Base-by-base conservation (phyloP, 441 rosid genomes). In the Croton setiger region DNA sequence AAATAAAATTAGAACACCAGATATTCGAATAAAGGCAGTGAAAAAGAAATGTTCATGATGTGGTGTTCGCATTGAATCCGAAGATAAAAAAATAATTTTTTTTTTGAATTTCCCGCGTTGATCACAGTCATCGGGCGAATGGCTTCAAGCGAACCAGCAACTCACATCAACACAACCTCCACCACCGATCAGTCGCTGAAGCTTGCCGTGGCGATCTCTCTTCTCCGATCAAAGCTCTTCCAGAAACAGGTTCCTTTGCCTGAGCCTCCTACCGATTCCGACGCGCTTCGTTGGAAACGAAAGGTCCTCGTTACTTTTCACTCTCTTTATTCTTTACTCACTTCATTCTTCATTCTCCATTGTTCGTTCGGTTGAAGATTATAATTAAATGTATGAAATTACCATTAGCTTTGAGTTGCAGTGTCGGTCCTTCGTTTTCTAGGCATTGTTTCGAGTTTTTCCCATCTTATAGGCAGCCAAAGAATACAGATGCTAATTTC, bases 121-220 rank as follows among this genome's bases (percentile, higher is more conserved):
- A 70, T 35, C 7, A 47, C 21, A n/a, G 7, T 13, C 11, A 4
- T 4, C 3, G 9, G 15, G 54, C 57, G 21, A 52, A 83, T 79
- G 84, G 68, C 76, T 31, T 49, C 82, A 39, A 69, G 72, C 63
- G 59, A 68, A 17, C 72, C 31, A 13, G 67, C 23, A 58, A n/a
- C 71, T 8, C 63, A 72, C 60, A 62, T 74, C 44, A 64, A 36
- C 49, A 55, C 74, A 2, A 60, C 53, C 17, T 63, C 78, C 44
- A 74, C 58, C 77, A 83, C 36, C 44, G 87, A 82, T 0, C 68
- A 72, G 58, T 77, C 88, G 1, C 76, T 88, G 68, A 93, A 76
- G 84, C 81, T 89, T 55, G 93, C 94, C 23, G 70, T 93, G 27
- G 96, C 93, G 27, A 74, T 91, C 70, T 89, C 97, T 60, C 83